Evolutionary conservation across 805 yeast genomes (phyloP).

Genomic region (Lachancea sp.): DNA sequence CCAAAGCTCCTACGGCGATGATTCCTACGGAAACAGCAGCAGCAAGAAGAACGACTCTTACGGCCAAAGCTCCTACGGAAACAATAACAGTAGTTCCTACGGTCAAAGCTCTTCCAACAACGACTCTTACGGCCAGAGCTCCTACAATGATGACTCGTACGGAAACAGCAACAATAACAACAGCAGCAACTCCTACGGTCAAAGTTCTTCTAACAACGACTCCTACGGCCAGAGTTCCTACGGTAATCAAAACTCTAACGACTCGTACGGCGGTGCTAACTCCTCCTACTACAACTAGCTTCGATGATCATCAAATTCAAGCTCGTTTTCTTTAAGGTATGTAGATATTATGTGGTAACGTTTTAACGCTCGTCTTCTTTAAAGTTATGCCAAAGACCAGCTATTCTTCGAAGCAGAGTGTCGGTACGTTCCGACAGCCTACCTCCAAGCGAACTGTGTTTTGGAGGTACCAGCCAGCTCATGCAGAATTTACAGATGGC

Average conservation of each 20-base stretch:
- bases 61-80: conserved; percentile 14
- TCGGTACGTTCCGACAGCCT: too few relatives aligned
- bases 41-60: conserved; percentile 12
- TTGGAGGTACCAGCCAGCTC: too few relatives aligned
- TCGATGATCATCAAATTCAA: neutral
- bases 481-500: too few relatives aligned
- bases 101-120: conserved; percentile 17
- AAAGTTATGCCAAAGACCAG: too few relatives aligned
- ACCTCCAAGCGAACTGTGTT: too few relatives aligned
- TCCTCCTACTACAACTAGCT: conserved; percentile 14
- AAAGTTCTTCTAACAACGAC: conserved; percentile 14
- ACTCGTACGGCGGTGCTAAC: conserved; percentile 30
- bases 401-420: too few relatives aligned
- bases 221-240: too few relatives aligned
- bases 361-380: too few relatives aligned
- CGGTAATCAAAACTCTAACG: neutral
- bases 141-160: conserved; percentile 18
- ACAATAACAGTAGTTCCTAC: conserved; percentile 20
- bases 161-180: conserved; percentile 18
- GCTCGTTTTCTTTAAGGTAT: neutral
- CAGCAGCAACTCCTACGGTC: conserved; percentile 20
- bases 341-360: neutral
- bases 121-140: conserved; percentile 19
- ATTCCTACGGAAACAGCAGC: conserved; percentile 24
- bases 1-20: conserved; percentile 18